Evolutionary conservation across 306 rosid species (phyloP).

Genomic region (Citrullus colocynthis): DNA sequence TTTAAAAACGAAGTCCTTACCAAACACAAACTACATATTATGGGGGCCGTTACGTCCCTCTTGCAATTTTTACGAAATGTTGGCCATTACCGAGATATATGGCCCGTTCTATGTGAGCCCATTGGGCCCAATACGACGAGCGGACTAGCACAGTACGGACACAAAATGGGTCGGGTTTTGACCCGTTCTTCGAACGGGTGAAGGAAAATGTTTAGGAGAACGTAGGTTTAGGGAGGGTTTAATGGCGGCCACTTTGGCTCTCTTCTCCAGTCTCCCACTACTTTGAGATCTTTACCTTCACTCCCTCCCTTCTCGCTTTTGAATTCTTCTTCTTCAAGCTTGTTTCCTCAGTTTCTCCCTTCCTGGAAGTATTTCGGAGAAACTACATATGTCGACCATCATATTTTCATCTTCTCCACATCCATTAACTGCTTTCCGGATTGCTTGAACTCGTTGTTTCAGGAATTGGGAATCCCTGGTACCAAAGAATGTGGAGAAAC

Average conservation of each 20-base stretch:
- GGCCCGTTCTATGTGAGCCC: neutral
- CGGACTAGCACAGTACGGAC: neutral
- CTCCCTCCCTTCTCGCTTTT: neutral
- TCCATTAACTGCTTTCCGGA: constrained; percentile 6
- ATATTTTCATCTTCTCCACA: neutral
- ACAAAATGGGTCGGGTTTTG: neutral
- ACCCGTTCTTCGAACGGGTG: neutral
- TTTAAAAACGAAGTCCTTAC: too few relatives aligned
- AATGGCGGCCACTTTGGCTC: constrained; percentile 31
- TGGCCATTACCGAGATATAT: neutral
- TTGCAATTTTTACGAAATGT: neutral
- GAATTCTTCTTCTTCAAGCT: neutral
- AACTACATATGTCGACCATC: neutral
- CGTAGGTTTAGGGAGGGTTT: constrained; percentile 72
- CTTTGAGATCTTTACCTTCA: neutral
- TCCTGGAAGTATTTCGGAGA: neutral
- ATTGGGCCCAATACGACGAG: neutral
- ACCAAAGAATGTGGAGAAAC: constrained; percentile 47
- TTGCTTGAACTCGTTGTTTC: neutral
- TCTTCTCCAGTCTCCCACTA: neutral
- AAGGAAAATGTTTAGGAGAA: neutral
- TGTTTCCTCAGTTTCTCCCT: neutral
- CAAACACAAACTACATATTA: too few relatives aligned
- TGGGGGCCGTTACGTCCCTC: too few relatives aligned
- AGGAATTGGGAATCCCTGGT: neutral